Percentiles rank a stretch among this genome's conserved stretches.
phyloP scores from a whole-genome alignment of 305 asterid species.

The Plantago coronopus region DNA sequence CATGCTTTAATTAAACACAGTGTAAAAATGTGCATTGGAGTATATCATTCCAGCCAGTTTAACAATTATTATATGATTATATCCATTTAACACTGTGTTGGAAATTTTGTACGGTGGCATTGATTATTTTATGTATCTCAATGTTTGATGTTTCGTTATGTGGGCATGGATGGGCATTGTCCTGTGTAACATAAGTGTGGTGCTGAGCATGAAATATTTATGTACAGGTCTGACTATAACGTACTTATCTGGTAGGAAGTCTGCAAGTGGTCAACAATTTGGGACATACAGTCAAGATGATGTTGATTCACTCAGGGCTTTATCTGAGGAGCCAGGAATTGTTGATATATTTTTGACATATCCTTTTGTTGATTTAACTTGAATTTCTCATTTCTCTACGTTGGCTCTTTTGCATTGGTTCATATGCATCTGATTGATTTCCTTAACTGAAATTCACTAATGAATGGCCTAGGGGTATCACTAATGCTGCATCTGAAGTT shows the following conservation, averaged over 20 bases:
- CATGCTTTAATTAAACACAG: too few species aligned
- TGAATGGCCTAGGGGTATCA: conserved; percentile 82
- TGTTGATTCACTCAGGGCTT: conserved; percentile 89
- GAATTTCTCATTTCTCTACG: conserved; percentile 14
- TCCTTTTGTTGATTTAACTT: conserved; percentile 56
- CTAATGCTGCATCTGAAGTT: conserved; percentile 50
- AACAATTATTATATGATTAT: too few species aligned
- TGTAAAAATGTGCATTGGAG: too few species aligned
- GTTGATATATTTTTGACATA: conserved; percentile 88
- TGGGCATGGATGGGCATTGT: too few species aligned
- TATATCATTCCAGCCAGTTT: too few species aligned
- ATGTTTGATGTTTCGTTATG: too few species aligned
- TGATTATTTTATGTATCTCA: too few species aligned
- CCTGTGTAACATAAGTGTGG: conserved; percentile 8
- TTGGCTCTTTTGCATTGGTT: conserved; percentile 13
- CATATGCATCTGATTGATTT: conserved; percentile 22
- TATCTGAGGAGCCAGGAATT: conserved; percentile 78
- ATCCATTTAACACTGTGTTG: too few species aligned
- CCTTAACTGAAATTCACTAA: conserved; percentile 72
- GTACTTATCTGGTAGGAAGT: conserved; percentile 80
- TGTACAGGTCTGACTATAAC: conserved; percentile 66
- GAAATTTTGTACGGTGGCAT: too few species aligned
- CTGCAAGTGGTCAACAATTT: conserved; percentile 56
- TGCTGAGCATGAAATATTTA: conserved; percentile 34
- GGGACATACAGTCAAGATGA: conserved; percentile 86